phyloP scores from a whole-genome alignment of 2,329 filamentous ascomycete genomes.

The Tolypocladium sp. region DNA sequence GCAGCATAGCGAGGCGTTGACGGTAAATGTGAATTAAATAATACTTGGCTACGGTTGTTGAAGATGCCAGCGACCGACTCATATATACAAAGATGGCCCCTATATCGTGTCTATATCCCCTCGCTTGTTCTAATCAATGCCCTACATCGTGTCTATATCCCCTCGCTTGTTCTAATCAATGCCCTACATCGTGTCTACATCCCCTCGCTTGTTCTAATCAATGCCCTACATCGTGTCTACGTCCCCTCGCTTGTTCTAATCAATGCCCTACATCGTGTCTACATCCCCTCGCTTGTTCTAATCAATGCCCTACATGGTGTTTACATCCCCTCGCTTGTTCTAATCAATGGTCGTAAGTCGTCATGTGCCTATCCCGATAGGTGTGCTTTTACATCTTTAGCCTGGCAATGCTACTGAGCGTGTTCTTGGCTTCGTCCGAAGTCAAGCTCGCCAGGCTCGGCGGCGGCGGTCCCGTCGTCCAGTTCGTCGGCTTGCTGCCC shows the following conservation, averaged over 20 bases:
- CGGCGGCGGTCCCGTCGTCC: constrained; percentile 50
- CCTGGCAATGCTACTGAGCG: constrained; percentile 2
- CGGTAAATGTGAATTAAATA: background rate
- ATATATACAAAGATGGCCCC: background rate
- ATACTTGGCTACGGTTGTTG: background rate
- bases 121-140: background rate
- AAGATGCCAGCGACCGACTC: background rate
- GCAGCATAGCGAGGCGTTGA: constrained; percentile 18
- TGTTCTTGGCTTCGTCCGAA: constrained; percentile 3
- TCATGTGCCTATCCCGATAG: background rate
- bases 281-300: too few species aligned
- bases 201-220: background rate
- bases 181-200: too few species aligned
- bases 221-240: background rate
- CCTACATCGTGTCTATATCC: too few species aligned
- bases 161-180: background rate
- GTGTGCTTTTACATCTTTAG: background rate
- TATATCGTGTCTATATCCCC: background rate
- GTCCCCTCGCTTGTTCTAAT: too few species aligned
- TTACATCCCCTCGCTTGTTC: background rate
- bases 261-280: background rate
- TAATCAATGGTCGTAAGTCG: background rate
- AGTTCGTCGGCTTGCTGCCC: constrained; percentile 40
- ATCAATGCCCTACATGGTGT: too few species aligned
- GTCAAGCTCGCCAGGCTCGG: constrained; percentile 44